Evolutionary conservation across 2,329 filamentous ascomycete genomes (phyloP).

Genomic region (Fusarium haematococcum): DNA sequence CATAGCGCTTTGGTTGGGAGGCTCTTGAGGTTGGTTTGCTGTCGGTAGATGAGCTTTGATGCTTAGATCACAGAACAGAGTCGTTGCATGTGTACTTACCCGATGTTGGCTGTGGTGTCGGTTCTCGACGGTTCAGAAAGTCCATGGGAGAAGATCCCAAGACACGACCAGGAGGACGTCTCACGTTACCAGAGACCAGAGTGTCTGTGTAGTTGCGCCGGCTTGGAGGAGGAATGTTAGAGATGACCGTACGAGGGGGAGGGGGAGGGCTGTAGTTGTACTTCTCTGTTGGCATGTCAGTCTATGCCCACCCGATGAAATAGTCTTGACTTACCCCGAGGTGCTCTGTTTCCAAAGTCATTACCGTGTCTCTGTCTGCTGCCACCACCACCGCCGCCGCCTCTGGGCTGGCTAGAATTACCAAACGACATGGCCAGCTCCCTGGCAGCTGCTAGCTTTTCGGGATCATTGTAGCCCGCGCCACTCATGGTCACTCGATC

Average conservation of each 20-base stretch:
- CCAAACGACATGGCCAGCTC: slow-evolving; percentile 44
- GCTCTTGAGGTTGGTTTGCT: neutral
- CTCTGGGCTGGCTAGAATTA: neutral
- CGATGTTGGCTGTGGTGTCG: neutral
- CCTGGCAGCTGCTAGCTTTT: slow-evolving; percentile 44
- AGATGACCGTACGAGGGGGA: neutral
- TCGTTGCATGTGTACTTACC: slow-evolving; percentile 10
- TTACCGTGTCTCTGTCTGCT: neutral
- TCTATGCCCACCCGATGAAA: neutral
- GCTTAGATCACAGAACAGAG: no score
- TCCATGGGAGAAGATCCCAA: slow-evolving; percentile 37
- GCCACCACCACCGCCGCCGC: neutral
- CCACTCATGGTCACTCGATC: slow-evolving; percentile 18
- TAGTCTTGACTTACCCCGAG: slow-evolving; percentile 15
- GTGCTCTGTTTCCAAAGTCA: slow-evolving; percentile 13
- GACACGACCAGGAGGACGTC: slow-evolving; percentile 22
- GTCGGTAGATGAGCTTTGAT: slow-evolving; percentile 1
- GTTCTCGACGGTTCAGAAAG: slow-evolving; percentile 36
- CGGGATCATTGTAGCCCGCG: slow-evolving; percentile 37
- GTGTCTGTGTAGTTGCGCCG: slow-evolving; percentile 30
- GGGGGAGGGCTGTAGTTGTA: slow-evolving; percentile 5
- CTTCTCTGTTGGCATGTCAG: slow-evolving; percentile 14
- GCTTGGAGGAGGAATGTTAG: slow-evolving; percentile 31
- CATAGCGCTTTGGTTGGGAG: neutral
- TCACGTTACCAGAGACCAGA: slow-evolving; percentile 13